phyloP scores from a whole-genome alignment of 768 basidiomycete genomes.

The Mycena latifolia region DNA sequence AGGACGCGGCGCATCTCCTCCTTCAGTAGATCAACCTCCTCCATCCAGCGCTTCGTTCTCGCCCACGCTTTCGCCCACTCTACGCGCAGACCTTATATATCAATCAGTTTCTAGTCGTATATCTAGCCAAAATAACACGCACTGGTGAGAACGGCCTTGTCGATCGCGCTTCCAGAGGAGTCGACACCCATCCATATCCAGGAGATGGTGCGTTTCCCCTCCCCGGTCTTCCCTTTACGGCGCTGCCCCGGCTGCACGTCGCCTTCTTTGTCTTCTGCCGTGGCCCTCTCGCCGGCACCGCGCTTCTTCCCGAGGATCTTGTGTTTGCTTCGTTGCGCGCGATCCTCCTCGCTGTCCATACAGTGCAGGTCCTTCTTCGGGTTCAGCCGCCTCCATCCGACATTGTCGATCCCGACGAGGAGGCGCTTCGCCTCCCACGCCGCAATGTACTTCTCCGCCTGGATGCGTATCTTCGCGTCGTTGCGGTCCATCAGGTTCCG shows the following conservation, averaged over 20 bases:
- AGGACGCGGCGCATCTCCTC: constrained; percentile 5
- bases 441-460: constrained; percentile 1
- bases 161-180: too few species aligned
- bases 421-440: constrained; percentile 7
- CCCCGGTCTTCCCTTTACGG: not conserved
- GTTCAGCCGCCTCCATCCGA: constrained; percentile 3
- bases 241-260: not conserved
- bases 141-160: too few species aligned
- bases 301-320: not conserved
- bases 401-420: not conserved
- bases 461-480: constrained; percentile 6
- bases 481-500: not conserved
- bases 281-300: not conserved
- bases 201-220: not conserved
- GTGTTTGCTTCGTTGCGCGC: not conserved
- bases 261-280: not conserved
- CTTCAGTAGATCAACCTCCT: constrained; percentile 2
- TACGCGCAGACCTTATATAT: not conserved
- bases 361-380: constrained; percentile 14
- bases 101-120: not conserved
- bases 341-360: constrained; percentile 18
- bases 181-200: constrained; percentile 17
- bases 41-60: not conserved
- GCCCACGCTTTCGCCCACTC: constrained; percentile 11
- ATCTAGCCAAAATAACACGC: not conserved